Base-by-base conservation (phyloP, 805 yeast species). In the Grigorovia yakushimaensis region DNA sequence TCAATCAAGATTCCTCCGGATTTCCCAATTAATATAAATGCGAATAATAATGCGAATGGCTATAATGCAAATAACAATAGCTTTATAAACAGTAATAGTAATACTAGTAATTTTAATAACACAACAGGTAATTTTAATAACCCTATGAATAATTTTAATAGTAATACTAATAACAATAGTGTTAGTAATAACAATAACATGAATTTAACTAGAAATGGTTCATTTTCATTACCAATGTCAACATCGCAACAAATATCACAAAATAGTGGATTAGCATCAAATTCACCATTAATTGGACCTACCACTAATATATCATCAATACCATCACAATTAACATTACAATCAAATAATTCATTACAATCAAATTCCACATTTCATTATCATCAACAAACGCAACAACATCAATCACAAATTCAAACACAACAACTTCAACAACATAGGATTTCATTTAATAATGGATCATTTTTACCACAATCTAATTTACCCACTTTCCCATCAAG, bases 1-100 rank as follows among this genome's bases (percentile, higher is more conserved):
- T 61, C 62, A 3, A 56, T 64, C 2, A 54, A 65, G 44, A 15
- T 41, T 4, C 15, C 43, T 4, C 17, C 47, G 2, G 54, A 51
- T 30, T 39, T 36, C 8, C 44, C 44, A 21, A 37, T 21, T 10
- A 20, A 33, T 19, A 21, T 41, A 4, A 37, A 27, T 23, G 24
- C 37, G 3, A 37, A n/a, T 17, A 35, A 42, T 20, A 13, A 3
- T 15, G 9, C 9, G 9, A 7, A 15, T 27, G 13, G 33, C 13
- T 19, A 39, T 20, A 20, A 19, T 22, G 9, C 5, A 8, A 39
- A 19, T 17, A 39, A 39, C 23, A 39, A 20, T 15, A 11, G 18
- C 6, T 13, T 18, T n/a, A 21, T 6, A 3, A 27, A 27, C 13
- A 27, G 9, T 27, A 27, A 4, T 7, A 27, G 13, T 27, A 27